Conservation (phyloP, 2,329 filamentous ascomycete species). For the Penicillium palitans region DNA sequence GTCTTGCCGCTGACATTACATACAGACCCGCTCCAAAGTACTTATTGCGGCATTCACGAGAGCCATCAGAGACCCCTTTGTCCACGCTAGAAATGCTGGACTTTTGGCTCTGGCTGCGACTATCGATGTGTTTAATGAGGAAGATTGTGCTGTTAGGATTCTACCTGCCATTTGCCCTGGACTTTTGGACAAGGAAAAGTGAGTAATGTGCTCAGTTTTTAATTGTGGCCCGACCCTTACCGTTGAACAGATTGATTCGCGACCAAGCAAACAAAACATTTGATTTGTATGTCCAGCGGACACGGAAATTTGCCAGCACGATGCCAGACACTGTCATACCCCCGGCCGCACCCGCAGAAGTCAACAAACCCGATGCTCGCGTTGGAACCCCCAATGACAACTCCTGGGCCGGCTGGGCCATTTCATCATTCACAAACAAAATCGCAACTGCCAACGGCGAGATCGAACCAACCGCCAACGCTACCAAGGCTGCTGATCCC, state of each 20-base stretch:
- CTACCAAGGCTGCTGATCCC: constrained; percentile 45
- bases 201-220: constrained; percentile 10
- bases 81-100: constrained; percentile 88
- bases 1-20: constrained; percentile 27
- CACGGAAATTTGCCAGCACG: constrained; percentile 72
- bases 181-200: constrained; percentile 91
- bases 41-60: constrained; percentile 89
- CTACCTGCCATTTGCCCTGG: constrained; percentile 80
- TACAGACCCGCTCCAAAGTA: constrained; percentile 76
- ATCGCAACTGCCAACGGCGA: constrained; percentile 80
- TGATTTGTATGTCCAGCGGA: constrained; percentile 78
- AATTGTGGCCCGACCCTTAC: neutral
- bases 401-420: constrained; percentile 94
- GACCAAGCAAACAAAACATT: constrained; percentile 89
- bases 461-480: constrained; percentile 65
- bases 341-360: constrained; percentile 56
- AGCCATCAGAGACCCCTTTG: constrained; percentile 87
- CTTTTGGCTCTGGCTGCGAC: constrained; percentile 85
- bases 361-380: constrained; percentile 57
- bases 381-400: constrained; percentile 75
- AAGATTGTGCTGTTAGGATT: constrained; percentile 82
- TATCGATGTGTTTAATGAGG: constrained; percentile 79
- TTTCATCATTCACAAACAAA: constrained; percentile 97
- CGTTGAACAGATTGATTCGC: constrained; percentile 63
- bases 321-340: constrained; percentile 82